These are phyloP conservation scores for Fusarium sp. DNA, from an alignment of 2,329 filamentous ascomycete genomes.

Conservation along the genomic window DNA sequence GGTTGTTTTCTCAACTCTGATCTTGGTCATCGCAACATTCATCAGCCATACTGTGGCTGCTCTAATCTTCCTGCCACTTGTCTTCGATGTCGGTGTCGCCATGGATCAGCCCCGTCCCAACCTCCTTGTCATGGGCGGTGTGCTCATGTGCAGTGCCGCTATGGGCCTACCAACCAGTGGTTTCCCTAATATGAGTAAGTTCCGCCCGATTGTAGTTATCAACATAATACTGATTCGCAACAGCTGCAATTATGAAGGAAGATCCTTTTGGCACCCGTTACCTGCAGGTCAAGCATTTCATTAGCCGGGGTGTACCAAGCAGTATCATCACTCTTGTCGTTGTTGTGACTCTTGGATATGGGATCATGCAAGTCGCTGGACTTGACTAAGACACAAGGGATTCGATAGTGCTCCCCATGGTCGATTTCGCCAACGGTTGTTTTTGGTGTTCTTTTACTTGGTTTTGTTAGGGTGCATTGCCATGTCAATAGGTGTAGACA, in stretches of 20 bases:
- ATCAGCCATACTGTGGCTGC: constrained; percentile 98
- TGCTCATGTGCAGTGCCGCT: constrained; percentile 95
- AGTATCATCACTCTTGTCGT: constrained; percentile 85
- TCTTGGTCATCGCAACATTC: constrained; percentile 94
- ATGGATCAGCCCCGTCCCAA: constrained; percentile 96
- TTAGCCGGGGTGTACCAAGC: constrained; percentile 90
- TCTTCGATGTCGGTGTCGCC: constrained; percentile 83
- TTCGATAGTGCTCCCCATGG: not conserved
- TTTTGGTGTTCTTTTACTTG: constrained; percentile 10
- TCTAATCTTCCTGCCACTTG: constrained; percentile 91
- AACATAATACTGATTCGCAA: constrained; percentile 38
- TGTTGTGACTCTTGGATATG: constrained; percentile 90
- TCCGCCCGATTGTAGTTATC: not conserved
- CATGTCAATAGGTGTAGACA: constrained; percentile 33
- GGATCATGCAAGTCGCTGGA: constrained; percentile 83
- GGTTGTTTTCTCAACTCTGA: constrained; percentile 85
- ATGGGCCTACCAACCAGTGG: constrained; percentile 97
- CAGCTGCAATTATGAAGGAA: constrained; percentile 99
- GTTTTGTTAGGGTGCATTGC: constrained; percentile 8
- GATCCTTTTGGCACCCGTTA: constrained; percentile 94
- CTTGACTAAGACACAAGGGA: constrained; percentile 59
- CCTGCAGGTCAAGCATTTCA: constrained; percentile 91
- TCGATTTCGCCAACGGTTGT: not conserved
- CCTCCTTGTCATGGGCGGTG: constrained; percentile 92
- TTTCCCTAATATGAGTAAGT: constrained; percentile 99